Base-by-base conservation (phyloP, 257 asterid genomes). In the Solanum chilense region DNA sequence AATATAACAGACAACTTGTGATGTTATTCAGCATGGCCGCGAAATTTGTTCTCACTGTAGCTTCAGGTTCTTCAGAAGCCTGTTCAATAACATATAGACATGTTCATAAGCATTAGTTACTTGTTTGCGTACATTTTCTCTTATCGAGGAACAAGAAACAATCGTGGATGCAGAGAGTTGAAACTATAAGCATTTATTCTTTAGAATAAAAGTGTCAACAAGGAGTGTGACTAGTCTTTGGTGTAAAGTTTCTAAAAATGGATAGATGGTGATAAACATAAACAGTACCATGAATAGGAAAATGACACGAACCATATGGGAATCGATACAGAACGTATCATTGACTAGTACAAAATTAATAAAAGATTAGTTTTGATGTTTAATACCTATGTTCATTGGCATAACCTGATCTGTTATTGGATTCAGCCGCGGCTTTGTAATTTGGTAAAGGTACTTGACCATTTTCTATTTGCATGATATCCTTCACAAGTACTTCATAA, bases 51-150 rank as follows among this genome's bases (percentile, higher is more conserved):
- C 70, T 91, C 91, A 89, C 71, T 92, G 92, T 86, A 94, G 85
- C 92, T 88, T 93, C 62, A 94, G 92, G 91, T 94, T 93, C 97
- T 91, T 94, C 91, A 95, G 56, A 88, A 92, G 90, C 96, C 98
- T 95, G 94, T 89, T 82, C 41, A 85, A 7, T 5, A n/a, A 70
- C 45, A 62, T 44, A 88, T 5, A 81, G 31, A 16, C 69, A 80
- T 29, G 69, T 49, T 15, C 7, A 14, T 37, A 56, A 56, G 64
- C 64, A 45, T 44, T 44, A 15, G 25, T 25, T 78, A 44, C 27
- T 78, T 27, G 41, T 78, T 16, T 45, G 39, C 8, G 84, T 44
- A 44, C 62, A n/a, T 7, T 44, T 78, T 44, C 23, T 27, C 16
- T 52, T 0, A 52, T 52, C 23, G 9, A 52, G 60, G 9, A 52